A percentile compares a stretch with the other conserved stretches of the same genome.
These are phyloP conservation scores for Pleurotus ostreatus DNA, from an alignment of 768 basidiomycete genomes.

Conservation along the genomic window DNA sequence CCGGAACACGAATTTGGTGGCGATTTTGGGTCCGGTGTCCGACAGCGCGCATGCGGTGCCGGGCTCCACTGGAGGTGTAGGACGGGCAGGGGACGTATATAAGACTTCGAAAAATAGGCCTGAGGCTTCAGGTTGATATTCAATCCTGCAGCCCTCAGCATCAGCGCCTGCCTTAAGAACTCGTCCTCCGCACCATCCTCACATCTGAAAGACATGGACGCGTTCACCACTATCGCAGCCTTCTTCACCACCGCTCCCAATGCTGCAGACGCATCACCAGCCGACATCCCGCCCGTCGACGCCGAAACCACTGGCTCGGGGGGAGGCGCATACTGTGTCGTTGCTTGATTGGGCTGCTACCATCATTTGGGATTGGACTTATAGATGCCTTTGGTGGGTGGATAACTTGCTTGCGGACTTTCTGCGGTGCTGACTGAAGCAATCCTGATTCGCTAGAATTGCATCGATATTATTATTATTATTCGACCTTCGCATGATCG, in stretches of 20 bases:
- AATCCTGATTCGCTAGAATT: neutral
- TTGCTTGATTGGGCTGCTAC: slow-evolving; percentile 1
- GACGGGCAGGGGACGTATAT: neutral
- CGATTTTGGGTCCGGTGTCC: neutral
- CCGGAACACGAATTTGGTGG: neutral
- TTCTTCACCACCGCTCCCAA: slow-evolving; percentile 8
- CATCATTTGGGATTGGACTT: neutral
- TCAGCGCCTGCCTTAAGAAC: neutral
- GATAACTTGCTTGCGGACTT: too few relatives aligned
- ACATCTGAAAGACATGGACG: slow-evolving; percentile 8
- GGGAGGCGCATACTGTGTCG: slow-evolving; percentile 8
- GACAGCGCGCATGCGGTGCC: neutral
- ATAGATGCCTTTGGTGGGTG: slow-evolving; percentile 3
- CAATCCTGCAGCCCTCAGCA: neutral
- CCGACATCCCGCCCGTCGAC: slow-evolving; percentile 5
- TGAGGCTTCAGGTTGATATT: slow-evolving; percentile 5
- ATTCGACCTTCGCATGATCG: slow-evolving; percentile 7
- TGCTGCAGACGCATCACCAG: slow-evolving; percentile 1
- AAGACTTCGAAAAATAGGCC: neutral
- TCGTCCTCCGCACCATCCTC: neutral
- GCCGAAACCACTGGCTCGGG: slow-evolving; percentile 7
- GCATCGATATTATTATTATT: slow-evolving; percentile 9
- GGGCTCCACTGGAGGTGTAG: neutral
- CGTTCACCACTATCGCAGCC: slow-evolving; percentile 7
- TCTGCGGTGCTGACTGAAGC: neutral